Evolutionary conservation across 306 rosid genomes (phyloP), one percentile per base, ranked within the genome.

Genomic region (Begonia loranthoides): DNA sequence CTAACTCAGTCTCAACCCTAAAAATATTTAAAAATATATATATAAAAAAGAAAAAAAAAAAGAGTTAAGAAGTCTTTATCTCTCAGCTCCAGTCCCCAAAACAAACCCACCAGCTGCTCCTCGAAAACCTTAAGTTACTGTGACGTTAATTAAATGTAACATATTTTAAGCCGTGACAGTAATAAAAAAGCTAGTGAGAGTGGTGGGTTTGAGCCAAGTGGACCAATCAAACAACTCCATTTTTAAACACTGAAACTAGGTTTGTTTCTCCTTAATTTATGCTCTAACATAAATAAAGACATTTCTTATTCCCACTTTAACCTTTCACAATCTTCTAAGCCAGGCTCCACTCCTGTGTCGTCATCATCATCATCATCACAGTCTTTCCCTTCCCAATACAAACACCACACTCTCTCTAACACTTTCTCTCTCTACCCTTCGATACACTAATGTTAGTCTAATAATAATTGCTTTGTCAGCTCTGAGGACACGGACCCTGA

Each of bases 321-420:
- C 59, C 73, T 84, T 84, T 82, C 87, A 77, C 94, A 71, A 63
- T 73, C 74, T 70, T 77, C 95, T 62, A 82, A 73, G 90, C 64
- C 64, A 41, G 65, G 47, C 10, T 52, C 34, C 36, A 8, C 17
- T 53, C 55, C 64, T 65, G 67, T 73, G 74, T 74, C 76, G 74
- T 74, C 76, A 71, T 73, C 60, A 70, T 59, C 47, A 43, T 28
- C 36, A 4, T 28, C 36, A 28, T 28, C 36, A 28, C 36, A 10
- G 15, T 1, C 47, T 43, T 43, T 13, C 47, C 14, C 70, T 70
- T 62, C 51, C 55, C 67, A 63, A 68, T 70, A 75, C 73, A 76
- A 61, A 51, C 24, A 24, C 24, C 44, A 13, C 0, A 33, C 52
- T 28, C 56, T 50, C 60, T 56, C 56, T 24, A 15, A 24, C 66